Base-by-base conservation (phyloP, 163 green algal genomes). In the Chlamydomonas reinhardtii region DNA sequence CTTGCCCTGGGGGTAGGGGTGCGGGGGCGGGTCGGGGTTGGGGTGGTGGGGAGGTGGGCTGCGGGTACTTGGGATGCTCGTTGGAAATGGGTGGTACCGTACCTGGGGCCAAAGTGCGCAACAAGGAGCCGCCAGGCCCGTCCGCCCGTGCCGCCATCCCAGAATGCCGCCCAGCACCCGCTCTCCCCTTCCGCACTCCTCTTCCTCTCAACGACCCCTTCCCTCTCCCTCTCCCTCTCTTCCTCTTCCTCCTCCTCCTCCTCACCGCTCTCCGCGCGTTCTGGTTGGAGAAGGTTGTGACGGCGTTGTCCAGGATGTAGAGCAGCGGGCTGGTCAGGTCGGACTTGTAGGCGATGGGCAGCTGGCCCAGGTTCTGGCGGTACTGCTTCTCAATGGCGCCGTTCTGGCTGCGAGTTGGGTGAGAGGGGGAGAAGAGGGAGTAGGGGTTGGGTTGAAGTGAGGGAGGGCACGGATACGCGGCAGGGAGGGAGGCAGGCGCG, bases 281-380 rank as follows among this genome's bases (percentile, higher is more conserved):
- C 32, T 92, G 85, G 29, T 89, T 92, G 24, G 90, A 91, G 83
- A 95, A 95, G 2, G 92, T 94, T 19, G 91, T 94, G 64, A 98
- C 83, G 2, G 94, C 90, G 17, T 92, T 79, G 66, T 95, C 91
- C 64, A 97, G 84, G 25, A 98, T 90, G 74, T 98, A 98, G 0
- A 98, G 43, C 54, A 94, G 94, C 32, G 76, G 82, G 59, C 84
- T 82, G 34, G 93, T 89, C 31, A 89, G 81, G 35, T 94, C 90
- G 48, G 79, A 92, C 82, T 88, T 95, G 91, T 98, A 98, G 0
- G 91, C 96, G 34, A 98, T 89, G 32, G 95, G 95, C 78, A 98
- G 89, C 73, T 91, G 92, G 62, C 94, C 96, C 14, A 97, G 65
- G 35, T 93, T 95, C 17, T 96, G 87, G 16, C 96, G 88, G 71